phyloP scores from a whole-genome alignment of 75 land plant genomes.

The Selaginella moellendorffii region DNA sequence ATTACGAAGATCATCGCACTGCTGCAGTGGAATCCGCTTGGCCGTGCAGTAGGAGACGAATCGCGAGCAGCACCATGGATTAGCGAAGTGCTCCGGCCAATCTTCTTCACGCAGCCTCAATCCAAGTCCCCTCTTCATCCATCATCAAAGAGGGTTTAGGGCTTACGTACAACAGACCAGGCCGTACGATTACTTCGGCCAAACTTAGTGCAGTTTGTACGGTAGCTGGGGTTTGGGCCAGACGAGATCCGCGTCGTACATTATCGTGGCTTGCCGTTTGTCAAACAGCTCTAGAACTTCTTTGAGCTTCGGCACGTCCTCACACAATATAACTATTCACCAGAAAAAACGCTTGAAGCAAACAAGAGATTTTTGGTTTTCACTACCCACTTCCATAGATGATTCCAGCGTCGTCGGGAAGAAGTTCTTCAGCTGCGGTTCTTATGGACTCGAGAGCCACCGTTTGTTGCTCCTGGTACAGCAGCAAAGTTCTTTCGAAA shows the following conservation, averaged over 20 bases:
- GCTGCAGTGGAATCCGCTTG: too few relatives aligned
- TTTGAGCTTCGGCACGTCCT: conserved; percentile 3
- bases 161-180: too few relatives aligned
- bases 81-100: too few relatives aligned
- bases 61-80: too few relatives aligned
- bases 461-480: conserved; percentile 3
- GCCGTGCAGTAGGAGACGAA: too few relatives aligned
- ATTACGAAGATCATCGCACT: too few relatives aligned
- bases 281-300: neutral
- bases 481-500: neutral
- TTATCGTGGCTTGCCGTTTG: neutral
- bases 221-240: conserved; percentile 5
- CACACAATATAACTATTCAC: neutral
- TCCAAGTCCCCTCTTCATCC: too few relatives aligned
- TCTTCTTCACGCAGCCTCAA: too few relatives aligned
- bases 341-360: neutral
- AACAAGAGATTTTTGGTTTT: neutral
- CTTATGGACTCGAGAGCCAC: neutral
- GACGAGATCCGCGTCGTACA: neutral
- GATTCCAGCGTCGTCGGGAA: conserved; percentile 3
- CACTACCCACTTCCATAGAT: conserved; percentile 2
- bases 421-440: conserved; percentile 1
- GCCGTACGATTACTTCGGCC: too few relatives aligned
- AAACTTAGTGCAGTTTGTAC: neutral
- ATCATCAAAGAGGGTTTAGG: too few relatives aligned